phyloP scores from a whole-genome alignment of 257 asterid genomes.

The Rubia yunnanensis region DNA sequence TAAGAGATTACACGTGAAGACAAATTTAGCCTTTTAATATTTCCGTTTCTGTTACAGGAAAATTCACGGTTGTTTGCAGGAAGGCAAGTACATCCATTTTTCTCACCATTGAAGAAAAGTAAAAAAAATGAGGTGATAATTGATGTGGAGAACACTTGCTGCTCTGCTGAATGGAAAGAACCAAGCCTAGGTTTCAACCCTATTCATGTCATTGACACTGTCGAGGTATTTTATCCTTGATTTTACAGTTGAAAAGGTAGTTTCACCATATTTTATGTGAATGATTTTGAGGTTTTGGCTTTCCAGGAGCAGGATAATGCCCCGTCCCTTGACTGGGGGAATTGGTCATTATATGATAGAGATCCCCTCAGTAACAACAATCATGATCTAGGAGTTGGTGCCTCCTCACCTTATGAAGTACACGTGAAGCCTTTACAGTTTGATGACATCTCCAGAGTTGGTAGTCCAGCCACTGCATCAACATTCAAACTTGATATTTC shows the following conservation, averaged over 20 bases:
- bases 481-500: conserved; percentile 21
- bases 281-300: conserved; percentile 4
- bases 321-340: conserved; percentile 54
- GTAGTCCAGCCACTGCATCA: conserved; percentile 23
- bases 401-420: conserved; percentile 40
- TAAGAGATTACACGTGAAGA: neutral
- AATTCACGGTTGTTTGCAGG: conserved; percentile 77
- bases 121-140: conserved; percentile 46
- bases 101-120: conserved; percentile 53
- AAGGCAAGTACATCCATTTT: conserved; percentile 86
- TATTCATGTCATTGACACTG: conserved; percentile 69
- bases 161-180: conserved; percentile 41
- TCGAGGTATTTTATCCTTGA: conserved; percentile 39
- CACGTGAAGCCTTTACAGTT: conserved; percentile 49
- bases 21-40: conserved; percentile 5
- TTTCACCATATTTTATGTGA: conserved; percentile 3
- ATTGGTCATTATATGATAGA: conserved; percentile 57
- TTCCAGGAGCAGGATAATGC: conserved; percentile 70
- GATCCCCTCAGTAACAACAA: conserved; percentile 14
- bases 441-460: conserved; percentile 33
- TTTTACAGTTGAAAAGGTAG: conserved; percentile 10
- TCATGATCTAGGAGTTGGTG: conserved; percentile 29
- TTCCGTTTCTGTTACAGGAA: conserved; percentile 45
- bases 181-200: conserved; percentile 47
- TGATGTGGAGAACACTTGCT: conserved; percentile 34